Evolutionary conservation across 2,329 filamentous ascomycete genomes (phyloP), one percentile per base, ranked within the genome.

Genomic region (Fusarium denticulatum): DNA sequence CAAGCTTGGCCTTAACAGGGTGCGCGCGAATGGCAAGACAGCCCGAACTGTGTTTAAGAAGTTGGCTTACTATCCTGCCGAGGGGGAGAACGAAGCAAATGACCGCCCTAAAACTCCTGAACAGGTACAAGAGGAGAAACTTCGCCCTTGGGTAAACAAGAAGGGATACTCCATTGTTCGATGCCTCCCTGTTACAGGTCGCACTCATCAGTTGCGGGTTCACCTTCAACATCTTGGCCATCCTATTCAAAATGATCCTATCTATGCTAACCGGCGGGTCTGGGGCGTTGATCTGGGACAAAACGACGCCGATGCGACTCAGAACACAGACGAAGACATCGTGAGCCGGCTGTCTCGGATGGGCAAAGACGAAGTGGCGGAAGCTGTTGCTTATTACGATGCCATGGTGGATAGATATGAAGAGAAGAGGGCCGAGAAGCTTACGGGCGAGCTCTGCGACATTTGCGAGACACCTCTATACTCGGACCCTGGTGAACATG

Each of bases 221-320:
- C 96, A 99, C 79, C 87, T 99, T 22, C 96, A 99, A 80, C 97
- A 94, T 81, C 86, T 99, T 7, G 96, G 96, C 3, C 93, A 98
- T 80, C 96, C 96, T 4, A 98, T 99, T 76, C 92, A 94, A 73
- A 99, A 99, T 81, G 96, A 99, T 80, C 96, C 96, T 13, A 98
- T 99, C 77, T 99, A 99, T 82, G 95, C 94, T 77, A 99, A 99
- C 80, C 91, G 94, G 79, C 91, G 91, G 64, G 96, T 99, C 16
- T 99, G 97, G 87, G 96, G 96, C 0, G 86, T 92, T 2, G 88
- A 92, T 15, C 89, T 99, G 1, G 96, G 94, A 22, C 89, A 83
- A 60, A 85, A 88, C 62, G 90, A 92, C 70, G 84, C 86, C 20
- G 92, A 96, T 56, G 90, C 89, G 7, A 87, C 87, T 26, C 88